These are phyloP conservation scores for Camelina neglecta DNA, from an alignment of 345 rosid species.

Conservation along the genomic window DNA sequence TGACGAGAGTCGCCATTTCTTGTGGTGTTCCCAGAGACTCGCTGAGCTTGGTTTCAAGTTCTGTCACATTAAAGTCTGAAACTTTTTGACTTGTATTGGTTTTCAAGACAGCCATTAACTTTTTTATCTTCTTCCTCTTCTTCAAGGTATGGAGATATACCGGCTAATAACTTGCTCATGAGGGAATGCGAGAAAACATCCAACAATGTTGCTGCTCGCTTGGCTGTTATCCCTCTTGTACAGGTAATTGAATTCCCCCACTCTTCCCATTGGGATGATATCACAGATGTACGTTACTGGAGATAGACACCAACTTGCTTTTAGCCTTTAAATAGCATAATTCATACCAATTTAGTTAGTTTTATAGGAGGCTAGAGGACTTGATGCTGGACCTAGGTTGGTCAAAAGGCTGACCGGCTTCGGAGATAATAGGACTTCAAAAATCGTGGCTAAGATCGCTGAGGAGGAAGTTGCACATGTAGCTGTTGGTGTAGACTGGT, in stretches of 20 bases:
- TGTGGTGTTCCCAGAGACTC: conserved; percentile 94
- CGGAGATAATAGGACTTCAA: conserved; percentile 81
- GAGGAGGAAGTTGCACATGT: conserved; percentile 97
- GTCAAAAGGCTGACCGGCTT: conserved; percentile 81
- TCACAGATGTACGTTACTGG: neutral
- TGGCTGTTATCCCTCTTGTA: conserved; percentile 56
- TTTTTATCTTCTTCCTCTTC: neutral
- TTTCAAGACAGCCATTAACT: neutral
- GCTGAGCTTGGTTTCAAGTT: conserved; percentile 93
- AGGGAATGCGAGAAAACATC: conserved; percentile 86
- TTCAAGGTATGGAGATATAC: conserved; percentile 89
- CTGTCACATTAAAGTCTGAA: conserved; percentile 22
- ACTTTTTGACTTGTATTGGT: conserved; percentile 7
- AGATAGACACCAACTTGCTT: neutral
- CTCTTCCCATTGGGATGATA: neutral
- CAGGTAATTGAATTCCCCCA: conserved; percentile 27
- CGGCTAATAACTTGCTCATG: conserved; percentile 92
- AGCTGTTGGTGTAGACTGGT: conserved; percentile 92
- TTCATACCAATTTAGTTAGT: conserved; percentile 13
- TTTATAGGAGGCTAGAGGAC: conserved; percentile 91
- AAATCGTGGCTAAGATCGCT: conserved; percentile 74
- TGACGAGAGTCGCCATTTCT: conserved; percentile 95
- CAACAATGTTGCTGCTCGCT: conserved; percentile 79
- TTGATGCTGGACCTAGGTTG: conserved; percentile 96
- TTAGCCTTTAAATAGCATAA: neutral